Evolutionary conservation across 2,329 filamentous ascomycete species (phyloP).

Genomic region (Ceratocystis lukuohia): DNA sequence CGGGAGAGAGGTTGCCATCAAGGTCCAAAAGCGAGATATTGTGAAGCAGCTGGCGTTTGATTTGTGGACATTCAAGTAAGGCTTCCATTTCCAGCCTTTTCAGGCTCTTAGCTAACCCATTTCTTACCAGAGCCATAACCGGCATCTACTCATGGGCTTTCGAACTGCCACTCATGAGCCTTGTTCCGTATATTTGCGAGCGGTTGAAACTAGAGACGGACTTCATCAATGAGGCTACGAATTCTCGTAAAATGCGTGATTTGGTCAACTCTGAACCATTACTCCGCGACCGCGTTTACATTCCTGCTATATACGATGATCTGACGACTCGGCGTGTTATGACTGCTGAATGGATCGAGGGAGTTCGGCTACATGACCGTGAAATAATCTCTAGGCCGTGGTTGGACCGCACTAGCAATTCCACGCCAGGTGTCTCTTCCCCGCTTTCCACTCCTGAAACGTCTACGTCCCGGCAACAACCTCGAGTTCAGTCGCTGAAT

Average conservation of each 20-base stretch:
- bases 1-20: slow-evolving; percentile 84
- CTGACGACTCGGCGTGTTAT: slow-evolving; percentile 73
- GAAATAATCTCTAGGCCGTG: slow-evolving; percentile 63
- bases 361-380: slow-evolving; percentile 84
- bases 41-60: slow-evolving; percentile 85
- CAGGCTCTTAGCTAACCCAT: not conserved
- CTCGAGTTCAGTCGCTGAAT: slow-evolving; percentile 39
- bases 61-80: slow-evolving; percentile 82
- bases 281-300: slow-evolving; percentile 69
- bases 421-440: slow-evolving; percentile 63
- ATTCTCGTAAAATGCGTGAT: slow-evolving; percentile 69
- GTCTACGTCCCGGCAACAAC: slow-evolving; percentile 32
- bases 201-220: slow-evolving; percentile 88
- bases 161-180: slow-evolving; percentile 77
- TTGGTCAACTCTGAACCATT: slow-evolving; percentile 64
- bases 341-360: slow-evolving; percentile 96
- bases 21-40: slow-evolving; percentile 94
- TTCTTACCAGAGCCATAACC: slow-evolving; percentile 50
- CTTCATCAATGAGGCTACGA: slow-evolving; percentile 81
- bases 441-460: slow-evolving; percentile 42
- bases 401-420: slow-evolving; percentile 61
- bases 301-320: slow-evolving; percentile 72
- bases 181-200: slow-evolving; percentile 88
- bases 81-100: slow-evolving; percentile 12
- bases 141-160: slow-evolving; percentile 77